A percentile compares a stretch with the other conserved stretches of the same genome.
phyloP scores from a whole-genome alignment of 108 stramenopile genomes.

The Parietichytrium sp. region DNA sequence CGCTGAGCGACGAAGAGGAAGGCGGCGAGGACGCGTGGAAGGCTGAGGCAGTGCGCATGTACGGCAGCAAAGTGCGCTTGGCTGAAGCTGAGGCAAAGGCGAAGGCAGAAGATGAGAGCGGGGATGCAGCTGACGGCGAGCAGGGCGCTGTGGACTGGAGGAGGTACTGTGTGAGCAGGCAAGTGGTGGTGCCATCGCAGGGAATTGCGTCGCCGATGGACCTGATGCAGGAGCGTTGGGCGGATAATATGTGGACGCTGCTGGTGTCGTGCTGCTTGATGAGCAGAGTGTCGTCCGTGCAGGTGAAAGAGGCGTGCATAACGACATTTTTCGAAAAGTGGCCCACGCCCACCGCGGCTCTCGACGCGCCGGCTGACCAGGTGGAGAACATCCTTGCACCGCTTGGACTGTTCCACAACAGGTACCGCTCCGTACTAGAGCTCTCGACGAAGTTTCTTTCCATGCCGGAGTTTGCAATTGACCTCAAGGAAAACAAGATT shows the following conservation, averaged over 20 bases:
- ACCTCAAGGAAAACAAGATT: conserved; percentile 26
- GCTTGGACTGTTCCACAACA: conserved; percentile 32
- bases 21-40: neutral
- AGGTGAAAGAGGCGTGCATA: conserved; percentile 40
- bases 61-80: too few relatives aligned
- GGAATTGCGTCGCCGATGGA: neutral
- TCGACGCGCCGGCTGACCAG: neutral
- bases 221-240: conserved; percentile 37
- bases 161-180: neutral
- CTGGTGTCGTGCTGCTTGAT: conserved; percentile 30
- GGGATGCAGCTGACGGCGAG: neutral
- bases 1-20: neutral
- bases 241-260: conserved; percentile 33
- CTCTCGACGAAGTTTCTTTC: conserved; percentile 19
- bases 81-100: too few relatives aligned
- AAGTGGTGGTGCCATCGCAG: neutral
- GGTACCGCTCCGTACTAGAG: neutral
- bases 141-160: neutral
- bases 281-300: conserved; percentile 1
- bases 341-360: conserved; percentile 26
- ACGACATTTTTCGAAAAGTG: conserved; percentile 29
- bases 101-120: too few relatives aligned
- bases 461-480: neutral
- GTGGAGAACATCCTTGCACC: neutral
- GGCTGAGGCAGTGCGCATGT: too few relatives aligned